phyloP scores from a whole-genome alignment of 345 rosid genomes.

The Anastatica hierochuntica region DNA sequence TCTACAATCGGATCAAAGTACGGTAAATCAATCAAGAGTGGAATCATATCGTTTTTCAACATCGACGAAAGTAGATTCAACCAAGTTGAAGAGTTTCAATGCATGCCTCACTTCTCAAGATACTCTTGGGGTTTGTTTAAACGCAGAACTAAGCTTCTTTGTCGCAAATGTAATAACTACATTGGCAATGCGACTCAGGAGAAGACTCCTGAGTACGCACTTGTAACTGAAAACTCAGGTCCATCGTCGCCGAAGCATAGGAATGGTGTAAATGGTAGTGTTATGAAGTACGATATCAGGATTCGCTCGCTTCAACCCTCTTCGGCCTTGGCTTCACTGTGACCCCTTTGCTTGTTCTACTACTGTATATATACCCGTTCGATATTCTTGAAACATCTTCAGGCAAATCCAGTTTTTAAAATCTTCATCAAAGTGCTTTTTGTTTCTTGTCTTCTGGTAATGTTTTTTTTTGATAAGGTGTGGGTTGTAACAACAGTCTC shows the following conservation, averaged over 20 bases:
- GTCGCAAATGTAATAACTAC: constrained; percentile 75
- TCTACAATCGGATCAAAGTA: constrained; percentile 77
- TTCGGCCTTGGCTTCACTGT: constrained; percentile 4
- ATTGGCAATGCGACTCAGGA: constrained; percentile 58
- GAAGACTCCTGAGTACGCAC: constrained; percentile 36
- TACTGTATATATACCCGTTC: constrained; percentile 8
- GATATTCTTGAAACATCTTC: background rate
- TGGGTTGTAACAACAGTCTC: too few species aligned
- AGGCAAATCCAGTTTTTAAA: background rate
- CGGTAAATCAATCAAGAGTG: constrained; percentile 86
- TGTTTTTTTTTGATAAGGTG: background rate
- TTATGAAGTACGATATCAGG: constrained; percentile 53
- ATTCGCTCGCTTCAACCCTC: constrained; percentile 84
- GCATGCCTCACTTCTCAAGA: constrained; percentile 67
- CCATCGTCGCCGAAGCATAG: constrained; percentile 32
- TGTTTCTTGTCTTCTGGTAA: constrained; percentile 4
- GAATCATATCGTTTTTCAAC: constrained; percentile 71
- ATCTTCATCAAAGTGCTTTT: background rate
- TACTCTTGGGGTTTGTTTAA: constrained; percentile 55
- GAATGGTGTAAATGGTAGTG: constrained; percentile 24
- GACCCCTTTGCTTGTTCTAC: background rate
- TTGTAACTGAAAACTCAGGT: constrained; percentile 39
- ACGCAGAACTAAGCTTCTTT: constrained; percentile 74
- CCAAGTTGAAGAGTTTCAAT: constrained; percentile 70
- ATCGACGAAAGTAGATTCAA: constrained; percentile 83